Conservation (phyloP, 805 yeast species). For the Metschnikowia drakensbergensis region DNA sequence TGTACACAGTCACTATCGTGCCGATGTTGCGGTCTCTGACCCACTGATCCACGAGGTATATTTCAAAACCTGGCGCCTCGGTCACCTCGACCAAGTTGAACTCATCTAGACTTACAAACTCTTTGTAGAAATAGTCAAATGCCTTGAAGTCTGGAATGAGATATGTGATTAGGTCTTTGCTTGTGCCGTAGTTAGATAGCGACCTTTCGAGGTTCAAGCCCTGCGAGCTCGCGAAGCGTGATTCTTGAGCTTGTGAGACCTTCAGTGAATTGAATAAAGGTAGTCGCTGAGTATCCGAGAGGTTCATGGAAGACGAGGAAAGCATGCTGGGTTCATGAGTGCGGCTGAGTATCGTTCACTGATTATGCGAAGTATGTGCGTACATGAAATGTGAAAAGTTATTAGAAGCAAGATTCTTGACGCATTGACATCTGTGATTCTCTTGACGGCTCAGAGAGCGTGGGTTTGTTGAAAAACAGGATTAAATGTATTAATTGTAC, state of each 20-base stretch:
- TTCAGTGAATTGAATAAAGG: background rate
- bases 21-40: conserved; percentile 65
- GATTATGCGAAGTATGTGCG: background rate
- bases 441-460: too few relatives aligned
- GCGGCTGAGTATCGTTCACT: background rate
- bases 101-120: conserved; percentile 30
- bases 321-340: background rate
- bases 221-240: background rate
- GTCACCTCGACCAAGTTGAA: conserved; percentile 44
- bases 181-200: conserved; percentile 3
- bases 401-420: background rate
- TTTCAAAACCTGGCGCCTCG: conserved; percentile 70
- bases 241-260: background rate
- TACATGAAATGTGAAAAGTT: background rate
- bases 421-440: too few relatives aligned
- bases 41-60: conserved; percentile 95
- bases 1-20: conserved; percentile 71
- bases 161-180: conserved; percentile 30
- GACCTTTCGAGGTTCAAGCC: background rate
- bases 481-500: too few relatives aligned
- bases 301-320: background rate
- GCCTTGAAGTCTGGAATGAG: conserved; percentile 59
- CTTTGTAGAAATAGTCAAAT: conserved; percentile 42
- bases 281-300: conserved; percentile 1
- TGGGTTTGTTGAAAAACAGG: too few relatives aligned